Percentiles rank a stretch among this genome's conserved stretches.
Conservation (phyloP, 495 filamentous ascomycete genomes). For the Talaromyces stipitatus region DNA sequence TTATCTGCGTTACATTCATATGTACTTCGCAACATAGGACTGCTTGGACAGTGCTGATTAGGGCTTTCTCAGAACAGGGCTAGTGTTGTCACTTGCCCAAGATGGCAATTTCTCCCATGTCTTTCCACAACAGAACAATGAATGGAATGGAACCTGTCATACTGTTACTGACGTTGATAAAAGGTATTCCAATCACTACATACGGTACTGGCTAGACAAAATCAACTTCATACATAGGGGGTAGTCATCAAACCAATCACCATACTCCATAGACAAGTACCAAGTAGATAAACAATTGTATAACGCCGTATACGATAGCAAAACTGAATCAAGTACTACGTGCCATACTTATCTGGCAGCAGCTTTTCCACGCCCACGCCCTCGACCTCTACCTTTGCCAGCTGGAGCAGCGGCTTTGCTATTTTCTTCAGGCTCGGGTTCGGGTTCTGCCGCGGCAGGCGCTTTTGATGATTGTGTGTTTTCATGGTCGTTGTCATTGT, state of each 20-base stretch:
- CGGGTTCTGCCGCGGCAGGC: not conserved
- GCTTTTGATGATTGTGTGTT: not conserved
- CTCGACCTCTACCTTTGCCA: constrained; percentile 21
- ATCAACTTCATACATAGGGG: not conserved
- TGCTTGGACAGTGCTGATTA: too few species aligned
- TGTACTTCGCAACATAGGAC: too few species aligned
- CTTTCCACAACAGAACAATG: too few species aligned
- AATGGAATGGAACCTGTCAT: too few species aligned
- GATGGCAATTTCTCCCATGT: too few species aligned
- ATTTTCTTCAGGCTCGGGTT: not conserved
- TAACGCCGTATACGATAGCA: not conserved
- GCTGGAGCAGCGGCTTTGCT: constrained; percentile 10
- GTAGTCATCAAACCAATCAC: not conserved
- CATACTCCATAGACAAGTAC: not conserved
- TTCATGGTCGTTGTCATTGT: not conserved
- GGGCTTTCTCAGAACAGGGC: too few species aligned
- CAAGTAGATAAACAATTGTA: too few species aligned
- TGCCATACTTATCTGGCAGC: not conserved
- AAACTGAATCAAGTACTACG: not conserved
- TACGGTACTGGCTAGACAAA: not conserved
- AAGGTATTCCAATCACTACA: not conserved
- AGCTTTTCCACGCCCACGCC: not conserved
- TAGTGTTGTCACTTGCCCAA: too few species aligned
- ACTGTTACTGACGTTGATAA: too few species aligned
- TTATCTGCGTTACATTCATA: too few species aligned